Evolutionary conservation across 2,329 filamentous ascomycete species (phyloP).

Genomic region (Cercospora sp.): DNA sequence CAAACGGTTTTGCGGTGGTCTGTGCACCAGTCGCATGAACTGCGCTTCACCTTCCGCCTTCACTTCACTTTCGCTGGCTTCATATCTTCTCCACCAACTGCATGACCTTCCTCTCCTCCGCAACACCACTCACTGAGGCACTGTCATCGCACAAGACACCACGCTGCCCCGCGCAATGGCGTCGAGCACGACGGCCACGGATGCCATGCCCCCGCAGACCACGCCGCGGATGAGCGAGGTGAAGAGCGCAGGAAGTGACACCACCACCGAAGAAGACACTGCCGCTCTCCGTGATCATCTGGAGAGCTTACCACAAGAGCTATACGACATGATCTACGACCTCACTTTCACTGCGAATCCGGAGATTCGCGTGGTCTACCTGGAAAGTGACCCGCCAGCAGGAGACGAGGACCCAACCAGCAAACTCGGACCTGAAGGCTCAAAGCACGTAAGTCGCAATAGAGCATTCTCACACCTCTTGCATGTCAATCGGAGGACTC

Average conservation of each 20-base stretch:
- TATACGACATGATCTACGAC: background rate
- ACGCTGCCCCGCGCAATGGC: background rate
- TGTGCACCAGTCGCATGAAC: background rate
- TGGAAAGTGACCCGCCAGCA: accelerated
- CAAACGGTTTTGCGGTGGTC: background rate
- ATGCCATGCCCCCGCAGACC: background rate
- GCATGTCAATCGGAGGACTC: background rate
- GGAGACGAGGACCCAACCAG: background rate
- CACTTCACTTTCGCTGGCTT: background rate
- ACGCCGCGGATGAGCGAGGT: background rate
- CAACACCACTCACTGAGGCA: background rate
- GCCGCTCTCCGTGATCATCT: background rate
- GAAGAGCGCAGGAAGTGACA: background rate
- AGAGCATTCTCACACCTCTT: background rate
- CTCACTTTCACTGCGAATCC: background rate
- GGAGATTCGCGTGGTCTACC: background rate
- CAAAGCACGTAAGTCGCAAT: background rate
- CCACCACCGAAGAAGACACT: background rate
- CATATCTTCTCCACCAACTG: too few species aligned
- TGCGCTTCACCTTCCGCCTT: background rate
- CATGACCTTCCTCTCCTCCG: background rate
- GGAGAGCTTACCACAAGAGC: background rate
- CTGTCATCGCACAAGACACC: background rate
- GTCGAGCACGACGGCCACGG: background rate
- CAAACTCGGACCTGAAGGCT: background rate